A percentile compares a stretch with the other conserved stretches of the same genome.
These are phyloP conservation scores for Hamamelis virginiana DNA, from an alignment of 164 flowering plant genomes.

Conservation along the genomic window DNA sequence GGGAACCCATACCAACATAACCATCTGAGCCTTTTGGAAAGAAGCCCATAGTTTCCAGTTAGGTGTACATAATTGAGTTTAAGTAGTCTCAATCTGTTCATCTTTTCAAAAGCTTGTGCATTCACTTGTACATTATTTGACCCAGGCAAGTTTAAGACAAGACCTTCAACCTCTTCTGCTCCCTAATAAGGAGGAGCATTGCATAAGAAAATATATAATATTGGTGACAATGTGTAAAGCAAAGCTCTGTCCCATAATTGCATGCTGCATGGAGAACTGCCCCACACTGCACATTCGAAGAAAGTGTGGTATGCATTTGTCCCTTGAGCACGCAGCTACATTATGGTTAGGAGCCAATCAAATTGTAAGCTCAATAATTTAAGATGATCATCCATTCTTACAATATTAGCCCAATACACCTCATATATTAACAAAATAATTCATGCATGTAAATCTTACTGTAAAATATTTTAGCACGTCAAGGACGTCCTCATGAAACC, in stretches of 20 bases:
- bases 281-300: no score
- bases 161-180: constrained; percentile 16
- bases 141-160: constrained; percentile 5
- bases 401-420: no score
- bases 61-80: constrained; percentile 1
- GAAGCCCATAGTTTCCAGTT: not conserved
- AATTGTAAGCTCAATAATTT: no score
- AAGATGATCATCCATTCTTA: no score
- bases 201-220: no score
- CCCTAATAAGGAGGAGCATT: constrained; percentile 13
- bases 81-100: constrained; percentile 19
- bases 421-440: not conserved
- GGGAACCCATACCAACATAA: constrained; percentile 22
- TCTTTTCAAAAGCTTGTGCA: constrained; percentile 4
- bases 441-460: constrained; percentile 6
- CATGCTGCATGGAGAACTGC: not conserved
- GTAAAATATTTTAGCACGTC: not conserved
- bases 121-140: not conserved
- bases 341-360: no score
- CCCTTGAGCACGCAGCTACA: no score
- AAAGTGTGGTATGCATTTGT: no score
- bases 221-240: not conserved
- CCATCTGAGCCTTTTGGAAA: constrained; percentile 14
- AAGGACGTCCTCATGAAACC: constrained; percentile 13
- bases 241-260: not conserved